Evolutionary conservation across 805 yeast species (phyloP), one percentile per base, ranked within the genome.

Genomic region (Teunomyces panamensis): DNA sequence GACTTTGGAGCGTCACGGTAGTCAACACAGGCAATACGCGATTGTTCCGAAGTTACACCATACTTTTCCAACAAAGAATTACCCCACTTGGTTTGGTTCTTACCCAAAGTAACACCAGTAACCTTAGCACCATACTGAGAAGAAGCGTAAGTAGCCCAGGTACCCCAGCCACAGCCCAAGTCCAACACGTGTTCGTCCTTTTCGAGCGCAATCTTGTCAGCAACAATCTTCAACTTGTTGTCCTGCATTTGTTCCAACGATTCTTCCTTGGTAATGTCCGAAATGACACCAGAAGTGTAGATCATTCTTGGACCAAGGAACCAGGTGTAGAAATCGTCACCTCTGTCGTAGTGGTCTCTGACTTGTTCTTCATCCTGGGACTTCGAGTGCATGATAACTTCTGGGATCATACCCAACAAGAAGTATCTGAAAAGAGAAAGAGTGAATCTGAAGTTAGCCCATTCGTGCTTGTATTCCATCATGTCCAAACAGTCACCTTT

Each of bases 351-450:
- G 73, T 89, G 96, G 62, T 87, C 96, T 69, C 96, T 83, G 48
- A 89, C 97, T 71, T 89, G 97, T 71, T 89, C 97, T 74, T 89
- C 97, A 66, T 90, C 97, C 74, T 89, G 97, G 16, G 95, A 86
- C 65, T 89, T 83, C 55, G 96, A 84, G 74, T 89, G 97, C 83
- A 89, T 66, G 59, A 89, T 85, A 49, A 89, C 95, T 72, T 89
- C 97, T 39, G 97, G 97, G 55, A 89, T 86, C 87, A 89, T 81
- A 42, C 94, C 96, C 44, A 88, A 78, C 55, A 89, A 68, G 74
- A 89, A 90, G 73, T 77, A 90, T 65, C 78, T 84, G 81, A 83
- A 89, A 51, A 89, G 76, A 29, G 87, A 73, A 50, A 80, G 59
- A 39, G 97, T 89, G 75, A 89, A 89, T 32, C 83, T 69, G 74